A percentile compares a stretch with the other conserved stretches of the same genome.
Conservation (phyloP, 2,329 filamentous ascomycete genomes). For the Gaeumannomyces sp. region DNA sequence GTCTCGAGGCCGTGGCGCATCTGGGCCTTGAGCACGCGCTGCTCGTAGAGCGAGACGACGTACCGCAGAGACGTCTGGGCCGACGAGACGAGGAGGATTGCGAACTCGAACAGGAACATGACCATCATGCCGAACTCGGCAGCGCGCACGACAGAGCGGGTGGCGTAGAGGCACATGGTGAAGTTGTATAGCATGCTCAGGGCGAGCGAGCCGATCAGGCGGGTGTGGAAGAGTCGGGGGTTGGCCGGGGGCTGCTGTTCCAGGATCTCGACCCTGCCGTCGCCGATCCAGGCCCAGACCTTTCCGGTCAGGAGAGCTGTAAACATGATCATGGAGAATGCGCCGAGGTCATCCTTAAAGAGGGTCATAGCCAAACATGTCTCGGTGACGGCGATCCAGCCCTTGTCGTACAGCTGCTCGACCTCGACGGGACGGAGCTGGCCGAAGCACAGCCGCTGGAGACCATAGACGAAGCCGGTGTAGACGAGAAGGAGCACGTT, state of each 20-base stretch:
- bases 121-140: conserved; percentile 99
- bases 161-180: conserved; percentile 73
- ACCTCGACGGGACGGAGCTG: conserved; percentile 87
- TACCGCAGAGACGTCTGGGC: conserved; percentile 76
- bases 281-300: conserved; percentile 97
- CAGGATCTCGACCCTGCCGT: conserved; percentile 86
- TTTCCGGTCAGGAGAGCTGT: conserved; percentile 86
- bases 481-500: conserved; percentile 83
- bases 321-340: conserved; percentile 96
- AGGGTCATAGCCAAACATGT: conserved; percentile 98
- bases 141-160: conserved; percentile 77
- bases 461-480: conserved; percentile 72
- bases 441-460: conserved; percentile 88
- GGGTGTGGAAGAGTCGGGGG: conserved; percentile 77
- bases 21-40: conserved; percentile 68
- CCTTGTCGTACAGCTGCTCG: conserved; percentile 94
- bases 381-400: conserved; percentile 97
- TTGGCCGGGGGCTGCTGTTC: conserved; percentile 94
- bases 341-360: conserved; percentile 89
- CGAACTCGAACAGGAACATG: conserved; percentile 98
- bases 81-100: conserved; percentile 75
- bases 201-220: conserved; percentile 71
- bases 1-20: conserved; percentile 62
- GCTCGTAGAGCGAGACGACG: conserved; percentile 69
- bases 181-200: conserved; percentile 75